Evolutionary conservation across 305 asterid genomes (phyloP), one percentile per base, ranked within the genome.

Genomic region (Fraxinus albicans): DNA sequence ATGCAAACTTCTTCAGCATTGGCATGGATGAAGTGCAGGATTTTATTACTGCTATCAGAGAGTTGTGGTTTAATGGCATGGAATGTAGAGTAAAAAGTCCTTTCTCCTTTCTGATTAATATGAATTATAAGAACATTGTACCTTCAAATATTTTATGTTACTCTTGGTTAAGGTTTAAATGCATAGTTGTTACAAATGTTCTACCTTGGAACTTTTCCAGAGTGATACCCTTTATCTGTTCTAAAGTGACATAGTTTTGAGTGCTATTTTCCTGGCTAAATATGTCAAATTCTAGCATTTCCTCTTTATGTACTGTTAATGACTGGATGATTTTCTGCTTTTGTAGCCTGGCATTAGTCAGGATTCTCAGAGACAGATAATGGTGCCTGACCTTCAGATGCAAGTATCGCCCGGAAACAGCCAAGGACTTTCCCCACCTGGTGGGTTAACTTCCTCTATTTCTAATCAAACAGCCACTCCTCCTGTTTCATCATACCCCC

Each of bases 401-500:
- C 84, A 85, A 77, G 79, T 21, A 75, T 53, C 90, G 10, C 85
- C 77, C 31, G 86, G 90, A 58, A 90, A 84, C 86, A 88, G 86
- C 84, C 93, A 86, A 88, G 89, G 87, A 31, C 75, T 79, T 81
- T 83, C 92, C 72, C 90, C 86, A 29, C 86, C 86, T 81, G 90
- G 90, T 80, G 88, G 91, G 36, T 47, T 83, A 65, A 86, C 85
- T 82, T 83, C 97, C 82, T 84, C 94, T 75, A 87, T 85, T 76
- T 86, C 90, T 19, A 91, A 86, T 81, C 93, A 89, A 80, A 83
- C 89, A 27, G 83, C 85, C 55, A 86, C 93, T 67, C 86, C 91
- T 27, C 89, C 94, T 70, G 90, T 93, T 77, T 83, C 94, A 12
- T 88, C 95, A 17, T 88, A 86, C 83, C 86, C 93, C 17, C 81